Conservation (phyloP, 139 green algal species). For the Parachlorella kessleri region DNA sequence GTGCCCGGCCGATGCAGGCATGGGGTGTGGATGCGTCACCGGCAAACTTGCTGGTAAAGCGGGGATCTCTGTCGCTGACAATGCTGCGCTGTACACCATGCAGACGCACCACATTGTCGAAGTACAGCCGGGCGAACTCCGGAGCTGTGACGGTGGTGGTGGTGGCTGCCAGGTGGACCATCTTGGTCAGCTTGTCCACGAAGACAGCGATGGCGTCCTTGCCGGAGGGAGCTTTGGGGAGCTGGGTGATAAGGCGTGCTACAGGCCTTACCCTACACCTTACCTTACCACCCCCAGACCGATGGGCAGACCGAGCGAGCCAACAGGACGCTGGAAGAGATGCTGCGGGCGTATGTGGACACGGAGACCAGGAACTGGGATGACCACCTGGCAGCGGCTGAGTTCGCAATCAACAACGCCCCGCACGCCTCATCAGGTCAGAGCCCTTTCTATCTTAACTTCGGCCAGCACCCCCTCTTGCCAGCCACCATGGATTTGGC, state of each 20-base stretch:
- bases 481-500: no score
- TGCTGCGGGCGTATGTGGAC: no score
- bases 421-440: no score
- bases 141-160: conserved; percentile 4
- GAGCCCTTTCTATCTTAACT: no score
- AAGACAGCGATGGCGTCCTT: conserved; percentile 52
- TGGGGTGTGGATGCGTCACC: conserved; percentile 88
- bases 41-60: conserved; percentile 88
- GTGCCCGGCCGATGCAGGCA: conserved; percentile 54
- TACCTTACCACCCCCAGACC: no score
- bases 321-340: no score
- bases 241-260: conserved; percentile 31
- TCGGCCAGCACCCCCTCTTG: no score
- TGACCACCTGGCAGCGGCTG: no score
- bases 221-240: conserved; percentile 17
- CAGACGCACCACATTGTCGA: conserved; percentile 26
- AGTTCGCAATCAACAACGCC: no score
- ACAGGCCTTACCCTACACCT: conserved; percentile 21
- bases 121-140: conserved; percentile 6
- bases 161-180: conserved; percentile 24
- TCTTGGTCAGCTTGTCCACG: conserved; percentile 26
- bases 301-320: no score
- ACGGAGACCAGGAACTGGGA: no score
- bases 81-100: conserved; percentile 33
- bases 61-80: conserved; percentile 29